Evolutionary conservation across 2,329 filamentous ascomycete genomes (phyloP).

Genomic region (Catunica adiposa): DNA sequence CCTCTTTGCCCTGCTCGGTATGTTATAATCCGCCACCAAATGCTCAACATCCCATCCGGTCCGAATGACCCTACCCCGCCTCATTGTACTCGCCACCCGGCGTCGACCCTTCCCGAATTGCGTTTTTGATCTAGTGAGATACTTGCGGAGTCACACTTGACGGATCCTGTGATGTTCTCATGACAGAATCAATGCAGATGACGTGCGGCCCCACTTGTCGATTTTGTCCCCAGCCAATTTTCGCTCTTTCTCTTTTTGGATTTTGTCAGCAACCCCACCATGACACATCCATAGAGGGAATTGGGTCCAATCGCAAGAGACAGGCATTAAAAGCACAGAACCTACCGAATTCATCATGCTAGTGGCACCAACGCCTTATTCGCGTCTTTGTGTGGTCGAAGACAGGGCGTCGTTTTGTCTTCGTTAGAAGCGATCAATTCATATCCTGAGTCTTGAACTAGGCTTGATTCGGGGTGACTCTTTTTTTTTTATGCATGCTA

Average conservation of each 20-base stretch:
- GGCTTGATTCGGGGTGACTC: no score
- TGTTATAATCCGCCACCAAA: constrained; percentile 18
- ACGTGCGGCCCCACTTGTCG: not conserved
- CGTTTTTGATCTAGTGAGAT: no score
- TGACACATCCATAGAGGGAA: not conserved
- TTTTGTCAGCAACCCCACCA: not conserved
- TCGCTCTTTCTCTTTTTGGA: no score
- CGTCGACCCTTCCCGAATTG: no score
- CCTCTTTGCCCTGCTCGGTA: constrained; percentile 97
- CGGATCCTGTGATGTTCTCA: not conserved
- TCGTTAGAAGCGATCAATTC: no score
- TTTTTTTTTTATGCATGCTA: no score
- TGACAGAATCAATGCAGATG: not conserved
- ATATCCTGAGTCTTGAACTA: no score
- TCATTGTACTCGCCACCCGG: no score
- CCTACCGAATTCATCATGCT: not conserved
- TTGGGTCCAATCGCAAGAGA: not conserved
- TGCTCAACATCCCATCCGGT: not conserved
- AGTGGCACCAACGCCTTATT: not conserved
- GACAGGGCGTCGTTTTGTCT: no score
- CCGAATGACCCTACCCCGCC: not conserved
- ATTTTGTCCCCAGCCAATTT: not conserved
- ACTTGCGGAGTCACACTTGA: no score
- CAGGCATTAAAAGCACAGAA: not conserved
- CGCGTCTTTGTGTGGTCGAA: not conserved